Conservation (phyloP, 2,329 filamentous ascomycete genomes). For the Exophiala alcalophila region DNA sequence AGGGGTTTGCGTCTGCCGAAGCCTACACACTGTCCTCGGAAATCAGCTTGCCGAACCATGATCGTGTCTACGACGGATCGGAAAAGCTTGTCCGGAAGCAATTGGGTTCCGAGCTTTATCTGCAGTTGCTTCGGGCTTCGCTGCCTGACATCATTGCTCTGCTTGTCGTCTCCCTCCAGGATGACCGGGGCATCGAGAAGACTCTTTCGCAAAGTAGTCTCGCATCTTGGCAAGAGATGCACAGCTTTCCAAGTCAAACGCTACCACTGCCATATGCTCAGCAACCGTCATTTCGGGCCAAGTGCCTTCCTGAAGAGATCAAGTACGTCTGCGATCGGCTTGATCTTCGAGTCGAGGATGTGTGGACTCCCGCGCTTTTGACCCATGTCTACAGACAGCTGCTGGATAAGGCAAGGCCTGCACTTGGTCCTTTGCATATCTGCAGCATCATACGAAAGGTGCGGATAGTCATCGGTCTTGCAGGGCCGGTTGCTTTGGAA, state of each 20-base stretch:
- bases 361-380: conserved; percentile 76
- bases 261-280: conserved; percentile 70
- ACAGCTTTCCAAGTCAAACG: conserved; percentile 62
- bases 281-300: conserved; percentile 81
- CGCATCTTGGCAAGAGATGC: conserved; percentile 63
- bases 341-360: conserved; percentile 58
- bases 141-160: conserved; percentile 75
- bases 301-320: conserved; percentile 71
- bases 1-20: conserved; percentile 72
- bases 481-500: conserved; percentile 67
- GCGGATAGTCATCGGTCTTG: conserved; percentile 73
- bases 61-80: conserved; percentile 53
- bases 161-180: conserved; percentile 73
- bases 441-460: conserved; percentile 85
- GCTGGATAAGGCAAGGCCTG: conserved; percentile 75
- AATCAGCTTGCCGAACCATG: conserved; percentile 49
- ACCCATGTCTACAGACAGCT: conserved; percentile 72
- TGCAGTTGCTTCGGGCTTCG: conserved; percentile 61
- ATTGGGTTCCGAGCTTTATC: conserved; percentile 65
- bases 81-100: conserved; percentile 65
- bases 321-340: conserved; percentile 73
- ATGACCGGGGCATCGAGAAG: conserved; percentile 70
- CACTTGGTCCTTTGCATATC: conserved; percentile 80
- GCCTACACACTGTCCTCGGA: conserved; percentile 83
- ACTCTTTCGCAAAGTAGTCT: conserved; percentile 46